Evolutionary conservation across 1,284 basidiomycete genomes (phyloP).

Genomic region (Ceratobasidium sp.): DNA sequence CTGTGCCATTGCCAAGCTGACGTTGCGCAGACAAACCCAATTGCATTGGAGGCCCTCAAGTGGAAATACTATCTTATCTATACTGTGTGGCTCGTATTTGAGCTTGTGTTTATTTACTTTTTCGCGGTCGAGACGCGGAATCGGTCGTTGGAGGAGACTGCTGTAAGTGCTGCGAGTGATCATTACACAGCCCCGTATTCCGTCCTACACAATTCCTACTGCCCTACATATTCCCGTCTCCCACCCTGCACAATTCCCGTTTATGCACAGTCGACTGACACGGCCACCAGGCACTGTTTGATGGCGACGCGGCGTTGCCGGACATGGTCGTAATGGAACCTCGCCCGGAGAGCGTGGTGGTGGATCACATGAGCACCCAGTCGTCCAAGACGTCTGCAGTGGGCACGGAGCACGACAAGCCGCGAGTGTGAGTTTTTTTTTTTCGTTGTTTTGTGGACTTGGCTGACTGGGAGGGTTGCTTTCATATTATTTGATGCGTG

Average conservation of each 20-base stretch:
- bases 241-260: background rate
- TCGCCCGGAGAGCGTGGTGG: background rate
- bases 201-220: too few species aligned
- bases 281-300: constrained; percentile 20
- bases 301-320: constrained; percentile 21
- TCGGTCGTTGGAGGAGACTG: constrained; percentile 68
- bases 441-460: background rate
- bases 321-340: constrained; percentile 6
- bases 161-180: constrained; percentile 30
- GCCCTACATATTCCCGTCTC: background rate
- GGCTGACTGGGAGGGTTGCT: background rate
- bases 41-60: constrained; percentile 20
- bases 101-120: constrained; percentile 67
- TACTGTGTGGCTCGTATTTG: constrained; percentile 68
- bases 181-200: too few species aligned
- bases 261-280: background rate
- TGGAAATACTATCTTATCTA: constrained; percentile 45
- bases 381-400: constrained; percentile 2
- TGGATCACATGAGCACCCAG: constrained; percentile 18
- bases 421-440: background rate
- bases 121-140: constrained; percentile 53
- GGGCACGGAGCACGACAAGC: background rate
- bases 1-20: background rate
- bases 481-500: background rate
- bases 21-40: constrained; percentile 7